phyloP scores from a whole-genome alignment of 345 rosid species.

The Populus nigra region DNA sequence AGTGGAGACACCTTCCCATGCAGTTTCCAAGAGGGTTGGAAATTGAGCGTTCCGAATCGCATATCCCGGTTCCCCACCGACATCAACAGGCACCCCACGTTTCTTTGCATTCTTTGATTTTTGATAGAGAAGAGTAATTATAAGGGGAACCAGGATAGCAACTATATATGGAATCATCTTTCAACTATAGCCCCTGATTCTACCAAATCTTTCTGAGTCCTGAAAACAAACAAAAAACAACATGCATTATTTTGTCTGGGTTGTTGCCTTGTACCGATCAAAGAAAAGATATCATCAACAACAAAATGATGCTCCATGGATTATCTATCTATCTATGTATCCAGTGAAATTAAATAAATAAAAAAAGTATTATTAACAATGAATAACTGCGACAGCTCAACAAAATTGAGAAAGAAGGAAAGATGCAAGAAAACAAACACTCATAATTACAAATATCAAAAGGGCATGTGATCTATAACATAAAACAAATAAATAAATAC shows the following conservation, averaged over 20 bases:
- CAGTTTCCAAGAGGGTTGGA: conserved; percentile 48
- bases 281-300: neutral
- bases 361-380: neutral
- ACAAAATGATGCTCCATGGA: neutral
- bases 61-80: conserved; percentile 81
- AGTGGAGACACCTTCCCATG: conserved; percentile 76
- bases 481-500: neutral
- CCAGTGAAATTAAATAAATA: neutral
- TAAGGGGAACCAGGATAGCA: conserved; percentile 69
- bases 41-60: conserved; percentile 62
- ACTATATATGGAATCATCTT: conserved; percentile 76
- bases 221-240: conserved; percentile 11
- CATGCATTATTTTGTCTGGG: neutral
- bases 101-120: conserved; percentile 56
- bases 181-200: neutral
- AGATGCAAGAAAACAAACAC: neutral
- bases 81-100: conserved; percentile 75
- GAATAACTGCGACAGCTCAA: neutral
- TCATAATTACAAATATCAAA: neutral
- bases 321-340: neutral
- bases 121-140: conserved; percentile 56
- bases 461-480: neutral
- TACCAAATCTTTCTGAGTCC: conserved; percentile 11
- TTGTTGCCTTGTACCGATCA: neutral
- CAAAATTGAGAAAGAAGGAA: neutral